These are phyloP conservation scores for Geranomyces michiganensis DNA, from an alignment of 192 early-diverging fungal genomes.

Conservation along the genomic window DNA sequence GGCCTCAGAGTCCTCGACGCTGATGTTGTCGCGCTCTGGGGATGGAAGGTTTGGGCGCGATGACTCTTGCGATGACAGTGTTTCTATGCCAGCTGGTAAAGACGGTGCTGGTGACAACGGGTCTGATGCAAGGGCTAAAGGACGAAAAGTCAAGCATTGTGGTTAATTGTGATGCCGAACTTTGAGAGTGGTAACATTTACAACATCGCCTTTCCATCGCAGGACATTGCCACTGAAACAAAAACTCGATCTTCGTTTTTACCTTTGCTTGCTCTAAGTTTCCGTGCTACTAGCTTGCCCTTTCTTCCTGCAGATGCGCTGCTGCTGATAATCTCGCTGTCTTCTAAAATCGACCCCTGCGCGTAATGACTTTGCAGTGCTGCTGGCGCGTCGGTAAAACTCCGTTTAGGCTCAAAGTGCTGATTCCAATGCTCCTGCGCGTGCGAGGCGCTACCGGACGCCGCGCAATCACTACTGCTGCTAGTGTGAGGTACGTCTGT, in stretches of 20 bases:
- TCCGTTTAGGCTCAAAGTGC: no score
- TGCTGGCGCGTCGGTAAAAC: no score
- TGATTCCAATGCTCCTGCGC: no score
- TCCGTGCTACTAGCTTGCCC: background rate
- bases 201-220: no score
- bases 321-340: background rate
- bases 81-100: conserved; percentile 1
- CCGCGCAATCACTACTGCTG: no score
- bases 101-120: conserved; percentile 30
- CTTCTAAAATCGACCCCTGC: background rate
- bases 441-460: no score
- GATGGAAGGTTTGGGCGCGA: background rate
- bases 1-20: background rate
- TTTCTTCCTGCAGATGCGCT: background rate
- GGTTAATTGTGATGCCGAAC: no score
- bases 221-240: no score
- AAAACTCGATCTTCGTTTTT: no score
- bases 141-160: background rate
- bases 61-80: background rate
- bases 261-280: conserved; percentile 3
- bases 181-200: no score
- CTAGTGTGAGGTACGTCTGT: no score
- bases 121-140: conserved; percentile 15
- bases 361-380: background rate
- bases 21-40: background rate